These are phyloP conservation scores for Scenedesmus sp. DNA, from an alignment of 163 green algal genomes.

Conservation along the genomic window DNA sequence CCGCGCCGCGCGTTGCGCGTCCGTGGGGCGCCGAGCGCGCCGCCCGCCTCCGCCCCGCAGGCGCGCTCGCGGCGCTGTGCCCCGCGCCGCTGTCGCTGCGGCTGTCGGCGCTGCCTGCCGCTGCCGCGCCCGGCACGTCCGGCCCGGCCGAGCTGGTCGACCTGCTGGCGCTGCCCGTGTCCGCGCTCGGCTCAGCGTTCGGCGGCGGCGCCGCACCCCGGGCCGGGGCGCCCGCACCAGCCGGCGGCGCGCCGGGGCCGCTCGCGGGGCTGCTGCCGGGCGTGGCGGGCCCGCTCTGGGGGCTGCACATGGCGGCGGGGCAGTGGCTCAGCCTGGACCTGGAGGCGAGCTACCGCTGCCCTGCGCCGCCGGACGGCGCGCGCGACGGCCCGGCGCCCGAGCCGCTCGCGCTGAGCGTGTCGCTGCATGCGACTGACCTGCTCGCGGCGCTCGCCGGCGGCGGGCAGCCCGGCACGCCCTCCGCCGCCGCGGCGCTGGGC, in stretches of 20 bases:
- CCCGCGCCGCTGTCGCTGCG: constrained; percentile 25
- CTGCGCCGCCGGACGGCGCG: too few species aligned
- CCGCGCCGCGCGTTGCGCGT: too few species aligned
- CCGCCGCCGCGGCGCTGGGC: background rate
- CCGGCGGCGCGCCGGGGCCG: too few species aligned
- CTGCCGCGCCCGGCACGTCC: background rate
- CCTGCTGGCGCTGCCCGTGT: background rate
- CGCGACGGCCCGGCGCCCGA: too few species aligned
- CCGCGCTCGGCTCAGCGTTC: too few species aligned
- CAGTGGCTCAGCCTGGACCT: constrained; percentile 48
- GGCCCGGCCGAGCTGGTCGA: constrained; percentile 3
- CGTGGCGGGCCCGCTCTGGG: constrained; percentile 21
- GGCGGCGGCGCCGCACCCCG: too few species aligned
- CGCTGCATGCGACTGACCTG: constrained; percentile 3
- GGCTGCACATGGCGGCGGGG: constrained; percentile 22
- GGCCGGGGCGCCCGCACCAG: too few species aligned
- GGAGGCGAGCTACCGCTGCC: constrained; percentile 37
- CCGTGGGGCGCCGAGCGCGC: too few species aligned
- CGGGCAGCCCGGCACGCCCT: background rate
- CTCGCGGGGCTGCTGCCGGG: constrained; percentile 5
- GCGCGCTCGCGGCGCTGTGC: constrained; percentile 39
- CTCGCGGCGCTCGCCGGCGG: background rate
- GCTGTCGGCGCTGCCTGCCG: background rate
- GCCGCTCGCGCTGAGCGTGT: background rate
- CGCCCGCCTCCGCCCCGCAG: too few species aligned